Evolutionary conservation across 176 grass and related monocot genomes (phyloP).

Genomic region (Guadua angustifolia): DNA sequence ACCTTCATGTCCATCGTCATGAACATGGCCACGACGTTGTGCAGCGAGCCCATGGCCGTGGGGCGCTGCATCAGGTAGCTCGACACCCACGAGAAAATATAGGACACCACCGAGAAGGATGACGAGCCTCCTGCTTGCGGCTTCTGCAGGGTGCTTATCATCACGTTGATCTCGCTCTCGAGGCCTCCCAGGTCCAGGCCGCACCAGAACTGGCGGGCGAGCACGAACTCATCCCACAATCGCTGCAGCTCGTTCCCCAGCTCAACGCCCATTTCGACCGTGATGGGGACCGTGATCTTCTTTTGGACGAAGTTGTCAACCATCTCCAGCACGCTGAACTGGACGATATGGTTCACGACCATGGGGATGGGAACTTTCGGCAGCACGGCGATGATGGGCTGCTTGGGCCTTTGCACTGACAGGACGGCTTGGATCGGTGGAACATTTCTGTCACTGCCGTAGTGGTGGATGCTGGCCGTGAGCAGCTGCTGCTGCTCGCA

Average conservation of each 20-base stretch:
- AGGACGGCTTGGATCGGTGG: neutral
- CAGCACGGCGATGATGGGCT: neutral
- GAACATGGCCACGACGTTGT: neutral
- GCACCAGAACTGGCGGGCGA: neutral
- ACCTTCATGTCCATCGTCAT: neutral
- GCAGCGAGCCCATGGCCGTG: neutral
- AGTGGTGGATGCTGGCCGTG: neutral
- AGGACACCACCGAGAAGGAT: neutral
- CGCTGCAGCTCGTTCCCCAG: neutral
- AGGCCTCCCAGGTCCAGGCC: neutral
- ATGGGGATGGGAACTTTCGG: neutral
- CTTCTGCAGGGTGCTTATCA: neutral
- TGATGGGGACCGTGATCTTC: too few species aligned
- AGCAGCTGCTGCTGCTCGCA: neutral
- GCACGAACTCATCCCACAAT: neutral
- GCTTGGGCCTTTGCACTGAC: neutral
- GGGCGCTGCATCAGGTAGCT: conserved; percentile 21
- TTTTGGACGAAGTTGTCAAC: neutral
- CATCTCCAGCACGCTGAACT: neutral
- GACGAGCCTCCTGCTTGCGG: too few species aligned
- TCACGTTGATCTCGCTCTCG: neutral
- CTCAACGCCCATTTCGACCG: too few species aligned
- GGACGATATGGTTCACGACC: conserved; percentile 4
- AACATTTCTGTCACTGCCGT: neutral
- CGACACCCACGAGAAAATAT: conserved; percentile 10